Evolutionary conservation across 139 green algal genomes (phyloP).

Genomic region (Chlorella ohadii): DNA sequence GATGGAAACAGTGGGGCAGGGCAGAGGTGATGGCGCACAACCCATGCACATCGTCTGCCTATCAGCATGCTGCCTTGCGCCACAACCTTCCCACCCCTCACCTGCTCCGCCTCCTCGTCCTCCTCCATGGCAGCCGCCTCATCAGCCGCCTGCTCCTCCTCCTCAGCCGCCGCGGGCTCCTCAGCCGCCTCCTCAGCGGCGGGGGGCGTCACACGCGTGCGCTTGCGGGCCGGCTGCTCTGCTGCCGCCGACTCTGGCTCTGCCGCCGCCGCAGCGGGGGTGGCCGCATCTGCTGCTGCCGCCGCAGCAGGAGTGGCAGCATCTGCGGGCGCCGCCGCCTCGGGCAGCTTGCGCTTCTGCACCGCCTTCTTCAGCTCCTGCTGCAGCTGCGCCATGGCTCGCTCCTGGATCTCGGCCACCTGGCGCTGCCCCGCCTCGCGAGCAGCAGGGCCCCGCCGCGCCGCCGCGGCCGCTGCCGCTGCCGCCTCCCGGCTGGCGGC

Average conservation of each 20-base stretch:
- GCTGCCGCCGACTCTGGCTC: background rate
- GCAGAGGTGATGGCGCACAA: too few species aligned
- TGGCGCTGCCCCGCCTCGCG: background rate
- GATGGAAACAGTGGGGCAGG: background rate
- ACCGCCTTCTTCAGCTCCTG: constrained; percentile 36
- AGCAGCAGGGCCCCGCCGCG: background rate
- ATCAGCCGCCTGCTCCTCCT: background rate
- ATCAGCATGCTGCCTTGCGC: too few species aligned
- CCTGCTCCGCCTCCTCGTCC: constrained; percentile 4
- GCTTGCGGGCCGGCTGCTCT: too few species aligned
- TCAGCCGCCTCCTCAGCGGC: background rate
- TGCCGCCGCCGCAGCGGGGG: background rate
- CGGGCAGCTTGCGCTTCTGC: constrained; percentile 29
- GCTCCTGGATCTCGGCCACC: constrained; percentile 27
- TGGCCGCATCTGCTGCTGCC: background rate
- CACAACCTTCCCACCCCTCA: too few species aligned
- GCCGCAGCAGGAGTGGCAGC: background rate
- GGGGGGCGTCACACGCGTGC: constrained; percentile 12
- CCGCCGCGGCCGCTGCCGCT: constrained; percentile 5
- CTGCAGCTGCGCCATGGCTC: constrained; percentile 21
- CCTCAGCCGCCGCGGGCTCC: background rate
- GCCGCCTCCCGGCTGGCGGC: background rate
- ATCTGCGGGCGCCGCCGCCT: background rate
- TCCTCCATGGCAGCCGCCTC: constrained; percentile 15
- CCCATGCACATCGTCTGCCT: too few species aligned